Conservation (phyloP, 192 early-diverging fungal species). For the Coemansia sp. region DNA sequence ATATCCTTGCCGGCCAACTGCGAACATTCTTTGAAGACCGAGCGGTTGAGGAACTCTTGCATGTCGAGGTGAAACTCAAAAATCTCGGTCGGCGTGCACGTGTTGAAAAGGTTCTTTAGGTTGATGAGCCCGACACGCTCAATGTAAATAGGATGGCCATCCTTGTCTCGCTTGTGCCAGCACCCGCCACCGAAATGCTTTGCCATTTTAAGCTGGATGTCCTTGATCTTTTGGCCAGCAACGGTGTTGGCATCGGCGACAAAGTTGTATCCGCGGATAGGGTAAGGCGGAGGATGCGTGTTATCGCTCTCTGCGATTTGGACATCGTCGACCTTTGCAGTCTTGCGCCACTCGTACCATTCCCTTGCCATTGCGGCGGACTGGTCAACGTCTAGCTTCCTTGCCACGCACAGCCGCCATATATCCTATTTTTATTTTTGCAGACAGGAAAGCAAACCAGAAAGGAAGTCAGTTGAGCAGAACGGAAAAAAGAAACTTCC, state of each 20-base stretch:
- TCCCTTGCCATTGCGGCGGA: slow-evolving; percentile 63
- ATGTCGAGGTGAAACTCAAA: slow-evolving; percentile 70
- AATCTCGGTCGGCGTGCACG: slow-evolving; percentile 62
- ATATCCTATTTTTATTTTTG: slow-evolving; percentile 51
- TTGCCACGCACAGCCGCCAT: slow-evolving; percentile 64
- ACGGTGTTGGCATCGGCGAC: slow-evolving; percentile 69
- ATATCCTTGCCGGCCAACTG: slow-evolving; percentile 65
- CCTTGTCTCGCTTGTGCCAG: slow-evolving; percentile 89
- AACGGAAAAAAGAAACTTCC: neutral
- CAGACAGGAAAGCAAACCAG: neutral
- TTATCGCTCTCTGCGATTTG: slow-evolving; percentile 63
- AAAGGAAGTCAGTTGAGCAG: neutral
- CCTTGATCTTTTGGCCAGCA: slow-evolving; percentile 60
- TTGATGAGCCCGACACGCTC: slow-evolving; percentile 68
- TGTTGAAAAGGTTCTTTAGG: slow-evolving; percentile 4
- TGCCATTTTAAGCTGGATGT: slow-evolving; percentile 65
- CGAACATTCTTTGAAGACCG: slow-evolving; percentile 79
- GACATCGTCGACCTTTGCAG: slow-evolving; percentile 61
- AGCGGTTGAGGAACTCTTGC: slow-evolving; percentile 71
- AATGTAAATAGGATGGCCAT: slow-evolving; percentile 89
- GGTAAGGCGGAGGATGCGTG: slow-evolving; percentile 63
- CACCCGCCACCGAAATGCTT: slow-evolving; percentile 70
- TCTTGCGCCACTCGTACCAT: slow-evolving; percentile 65
- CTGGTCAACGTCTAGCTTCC: slow-evolving; percentile 60
- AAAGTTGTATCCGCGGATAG: slow-evolving; percentile 65